These are phyloP conservation scores for Amanita exitialis DNA, from an alignment of 768 basidiomycete genomes.

Conservation along the genomic window DNA sequence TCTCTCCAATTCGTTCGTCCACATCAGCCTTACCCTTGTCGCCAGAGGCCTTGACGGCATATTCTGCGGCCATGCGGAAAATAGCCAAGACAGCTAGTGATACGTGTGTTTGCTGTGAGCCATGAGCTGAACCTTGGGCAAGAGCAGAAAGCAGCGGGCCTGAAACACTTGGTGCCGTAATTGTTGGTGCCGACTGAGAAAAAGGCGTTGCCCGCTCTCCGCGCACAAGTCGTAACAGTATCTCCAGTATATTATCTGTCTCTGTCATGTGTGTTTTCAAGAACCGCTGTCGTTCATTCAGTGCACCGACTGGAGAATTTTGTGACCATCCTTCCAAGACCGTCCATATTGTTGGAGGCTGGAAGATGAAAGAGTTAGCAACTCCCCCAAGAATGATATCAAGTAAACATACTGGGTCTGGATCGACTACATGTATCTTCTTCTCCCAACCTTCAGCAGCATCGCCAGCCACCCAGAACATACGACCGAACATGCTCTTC, in stretches of 20 bases:
- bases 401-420: constrained; percentile 71
- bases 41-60: constrained; percentile 60
- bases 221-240: constrained; percentile 83
- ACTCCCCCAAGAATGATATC: neutral
- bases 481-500: constrained; percentile 76
- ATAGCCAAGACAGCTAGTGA: constrained; percentile 89
- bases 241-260: constrained; percentile 85
- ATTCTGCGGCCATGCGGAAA: constrained; percentile 77
- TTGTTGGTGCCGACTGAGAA: constrained; percentile 49
- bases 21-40: constrained; percentile 63
- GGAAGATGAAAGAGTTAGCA: constrained; percentile 5
- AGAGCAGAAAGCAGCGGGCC: constrained; percentile 67
- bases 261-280: constrained; percentile 81
- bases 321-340: constrained; percentile 84
- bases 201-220: constrained; percentile 76
- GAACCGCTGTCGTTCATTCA: constrained; percentile 78
- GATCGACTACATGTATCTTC: constrained; percentile 86
- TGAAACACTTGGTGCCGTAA: constrained; percentile 51
- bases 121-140: constrained; percentile 68
- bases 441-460: constrained; percentile 91
- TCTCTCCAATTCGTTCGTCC: constrained; percentile 74
- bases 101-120: constrained; percentile 87
- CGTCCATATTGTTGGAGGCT: constrained; percentile 90
- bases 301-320: constrained; percentile 71
- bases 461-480: constrained; percentile 80